Evolutionary conservation across 2,329 filamentous ascomycete genomes (phyloP), one percentile per base, ranked within the genome.

Genomic region (Sclerotinia trifoliorum): DNA sequence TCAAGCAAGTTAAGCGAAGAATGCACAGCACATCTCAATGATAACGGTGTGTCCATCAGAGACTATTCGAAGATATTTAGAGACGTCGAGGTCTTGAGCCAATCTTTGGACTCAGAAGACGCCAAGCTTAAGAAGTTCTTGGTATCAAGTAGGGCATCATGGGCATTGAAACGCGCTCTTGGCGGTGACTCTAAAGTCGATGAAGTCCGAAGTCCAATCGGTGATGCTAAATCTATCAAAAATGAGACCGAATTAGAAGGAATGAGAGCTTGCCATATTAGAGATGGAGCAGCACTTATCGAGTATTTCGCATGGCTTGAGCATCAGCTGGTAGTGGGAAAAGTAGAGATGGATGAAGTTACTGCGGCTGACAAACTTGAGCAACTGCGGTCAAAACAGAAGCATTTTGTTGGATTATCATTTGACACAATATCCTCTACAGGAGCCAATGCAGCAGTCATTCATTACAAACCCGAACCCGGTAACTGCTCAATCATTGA

Each of bases 241-340:
- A 99, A 97, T 74, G 88, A 92, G 67, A 88, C 86, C 0, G 95
- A 99, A 78, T 82, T 97, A 56, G 88, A 92, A 74, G 95, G 95
- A 70, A 98, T 99, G 95, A 87, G 93, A 70, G 87, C 91, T 68
- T 98, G 95, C 77, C 95, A 99, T 77, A 88, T 98, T 73, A 88
- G 95, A 71, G 95, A 99, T 76, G 95, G 95, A 58, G 93, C 93
- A 58, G 94, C 95, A 2, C 80, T 98, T 70, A 94, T 88, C 67
- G 89, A 97, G 77, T 99, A 93, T 78, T 97, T 99, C 78, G 93
- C 95, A 17, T 99, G 95, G 95, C 85, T 99, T 4, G 95, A 99
- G 79, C 87, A 97, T 75, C 90, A 97, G 76, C 83, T 99, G 32
- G 78, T 92, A 69, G 86, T 84, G 72, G 89, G 94, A 78, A 90